A percentile compares a stretch with the other conserved stretches of the same genome.
Evolutionary conservation across 495 filamentous ascomycete species (phyloP).

Genomic region (Beverwykella pulmonaria): DNA sequence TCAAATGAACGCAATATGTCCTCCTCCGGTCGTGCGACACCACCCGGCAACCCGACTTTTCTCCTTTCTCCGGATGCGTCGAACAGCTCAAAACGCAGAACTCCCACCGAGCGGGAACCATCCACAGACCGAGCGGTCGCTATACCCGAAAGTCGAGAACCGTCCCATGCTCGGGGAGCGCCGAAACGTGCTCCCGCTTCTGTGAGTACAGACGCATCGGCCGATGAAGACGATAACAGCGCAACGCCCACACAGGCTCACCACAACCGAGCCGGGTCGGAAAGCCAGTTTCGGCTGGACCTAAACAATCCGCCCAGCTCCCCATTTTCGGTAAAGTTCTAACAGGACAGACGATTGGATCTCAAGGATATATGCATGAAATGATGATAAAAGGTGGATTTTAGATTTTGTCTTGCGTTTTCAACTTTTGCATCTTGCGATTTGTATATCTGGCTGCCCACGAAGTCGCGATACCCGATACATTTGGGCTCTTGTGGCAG

Average conservation of each 20-base stretch:
- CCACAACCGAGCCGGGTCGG: slow-evolving; percentile 20
- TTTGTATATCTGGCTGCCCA: slow-evolving; percentile 15
- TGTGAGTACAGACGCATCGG: slow-evolving; percentile 13
- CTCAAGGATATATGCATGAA: slow-evolving; percentile 16
- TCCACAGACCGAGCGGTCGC: slow-evolving; percentile 34
- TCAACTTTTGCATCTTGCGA: slow-evolving; percentile 20
- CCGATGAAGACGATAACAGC: slow-evolving; percentile 37
- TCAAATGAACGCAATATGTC: slow-evolving; percentile 26
- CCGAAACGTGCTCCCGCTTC: slow-evolving; percentile 23
- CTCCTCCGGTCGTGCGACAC: slow-evolving; percentile 19
- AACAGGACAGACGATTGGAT: neutral
- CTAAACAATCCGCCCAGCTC: slow-evolving; percentile 32
- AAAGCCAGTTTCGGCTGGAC: slow-evolving; percentile 26
- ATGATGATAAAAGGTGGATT: slow-evolving; percentile 15
- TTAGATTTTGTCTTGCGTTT: slow-evolving; percentile 21
- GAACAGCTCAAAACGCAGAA: slow-evolving; percentile 4
- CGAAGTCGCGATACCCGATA: slow-evolving; percentile 30
- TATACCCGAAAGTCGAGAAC: slow-evolving; percentile 35
- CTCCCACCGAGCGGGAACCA: slow-evolving; percentile 14
- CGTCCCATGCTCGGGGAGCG: slow-evolving; percentile 27
- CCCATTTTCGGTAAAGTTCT: slow-evolving; percentile 36
- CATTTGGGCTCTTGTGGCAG: slow-evolving; percentile 20
- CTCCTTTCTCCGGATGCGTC: slow-evolving; percentile 17
- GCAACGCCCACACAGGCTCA: slow-evolving; percentile 39
- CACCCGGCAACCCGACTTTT: slow-evolving; percentile 21